Conservation (phyloP, 805 yeast species). For the Dipodascus albidus region DNA sequence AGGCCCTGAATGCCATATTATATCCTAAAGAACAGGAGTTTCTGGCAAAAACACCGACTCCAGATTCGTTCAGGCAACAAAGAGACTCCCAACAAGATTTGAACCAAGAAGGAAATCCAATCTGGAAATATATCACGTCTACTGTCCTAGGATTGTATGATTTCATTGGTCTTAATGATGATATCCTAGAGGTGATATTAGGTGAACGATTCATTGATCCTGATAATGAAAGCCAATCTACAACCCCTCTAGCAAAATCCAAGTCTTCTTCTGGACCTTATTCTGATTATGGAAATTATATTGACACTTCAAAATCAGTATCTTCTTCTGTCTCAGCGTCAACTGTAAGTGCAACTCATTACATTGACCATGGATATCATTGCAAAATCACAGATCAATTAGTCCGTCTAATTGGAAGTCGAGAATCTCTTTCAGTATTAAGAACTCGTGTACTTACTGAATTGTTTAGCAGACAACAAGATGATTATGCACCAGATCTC, state of each 20-base stretch:
- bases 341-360: neutral
- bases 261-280: neutral
- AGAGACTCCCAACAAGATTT: neutral
- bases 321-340: neutral
- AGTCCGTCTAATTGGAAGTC: neutral
- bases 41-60: neutral
- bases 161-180: conserved; percentile 25
- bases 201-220: conserved; percentile 19
- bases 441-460: neutral
- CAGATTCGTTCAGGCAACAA: neutral
- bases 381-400: neutral
- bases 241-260: neutral
- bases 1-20: neutral
- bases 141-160: conserved; percentile 6
- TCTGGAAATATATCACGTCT: neutral
- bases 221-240: neutral
- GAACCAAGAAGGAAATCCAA: neutral
- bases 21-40: neutral
- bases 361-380: neutral
- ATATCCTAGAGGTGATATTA: conserved; percentile 26
- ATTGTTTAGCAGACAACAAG: neutral
- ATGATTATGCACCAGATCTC: neutral
- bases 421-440: neutral
- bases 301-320: neutral
- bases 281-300: neutral